phyloP scores from a whole-genome alignment of 192 early-diverging fungal species.

The Diversispora eburnea region DNA sequence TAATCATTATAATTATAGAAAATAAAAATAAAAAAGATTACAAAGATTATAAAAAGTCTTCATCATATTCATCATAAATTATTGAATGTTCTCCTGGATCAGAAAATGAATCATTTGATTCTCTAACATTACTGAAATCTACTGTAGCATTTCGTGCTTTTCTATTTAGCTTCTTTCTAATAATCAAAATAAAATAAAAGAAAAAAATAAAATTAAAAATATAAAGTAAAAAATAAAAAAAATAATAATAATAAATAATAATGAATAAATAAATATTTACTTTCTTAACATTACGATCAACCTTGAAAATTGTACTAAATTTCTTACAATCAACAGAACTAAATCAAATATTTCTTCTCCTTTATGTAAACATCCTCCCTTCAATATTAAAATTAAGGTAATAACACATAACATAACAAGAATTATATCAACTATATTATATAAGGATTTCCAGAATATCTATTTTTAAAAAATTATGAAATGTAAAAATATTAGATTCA shows the following conservation, averaged over 20 bases:
- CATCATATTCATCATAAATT: neutral
- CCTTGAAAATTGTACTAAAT: conserved; percentile 64
- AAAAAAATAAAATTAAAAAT: neutral
- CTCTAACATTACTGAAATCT: conserved; percentile 22
- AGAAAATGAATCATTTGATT: conserved; percentile 3
- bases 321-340: conserved; percentile 67
- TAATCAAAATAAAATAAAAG: neutral
- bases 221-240: neutral
- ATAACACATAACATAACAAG: conserved; percentile 65
- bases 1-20: no score
- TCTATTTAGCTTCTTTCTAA: conserved; percentile 23
- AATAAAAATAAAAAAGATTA: neutral
- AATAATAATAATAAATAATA: neutral
- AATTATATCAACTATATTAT: conserved; percentile 71
- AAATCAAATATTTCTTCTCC: conserved; percentile 72
- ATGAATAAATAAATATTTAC: conserved; percentile 32
- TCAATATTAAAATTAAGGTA: conserved; percentile 60
- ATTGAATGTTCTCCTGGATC: no score
- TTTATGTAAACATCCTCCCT: conserved; percentile 63
- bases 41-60: neutral
- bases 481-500: neutral
- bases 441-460: conserved; percentile 61
- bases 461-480: conserved; percentile 16
- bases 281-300: conserved; percentile 65
- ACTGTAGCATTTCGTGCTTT: conserved; percentile 22